Conservation (phyloP, 495 filamentous ascomycete species). For the Aspergillus sparsus region DNA sequence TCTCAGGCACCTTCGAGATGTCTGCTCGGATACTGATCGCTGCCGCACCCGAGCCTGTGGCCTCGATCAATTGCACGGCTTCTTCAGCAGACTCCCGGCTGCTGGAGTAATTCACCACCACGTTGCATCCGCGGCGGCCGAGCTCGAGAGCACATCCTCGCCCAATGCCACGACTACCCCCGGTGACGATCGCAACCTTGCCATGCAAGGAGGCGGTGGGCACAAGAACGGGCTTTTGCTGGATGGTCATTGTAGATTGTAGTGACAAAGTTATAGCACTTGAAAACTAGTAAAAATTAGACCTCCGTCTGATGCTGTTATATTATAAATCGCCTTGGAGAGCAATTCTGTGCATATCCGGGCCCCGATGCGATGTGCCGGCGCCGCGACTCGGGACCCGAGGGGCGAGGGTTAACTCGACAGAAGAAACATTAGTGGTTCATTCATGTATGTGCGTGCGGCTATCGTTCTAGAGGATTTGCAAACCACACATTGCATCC, state of each 20-base stretch:
- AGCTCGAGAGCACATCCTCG: background rate
- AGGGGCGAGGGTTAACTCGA: background rate
- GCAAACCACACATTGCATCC: background rate
- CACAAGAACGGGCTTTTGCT: background rate
- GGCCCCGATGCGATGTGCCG: background rate
- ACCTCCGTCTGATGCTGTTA: no score
- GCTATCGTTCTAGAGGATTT: no score
- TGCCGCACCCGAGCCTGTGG: background rate
- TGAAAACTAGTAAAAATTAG: no score
- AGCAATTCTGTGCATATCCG: background rate
- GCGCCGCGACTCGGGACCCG: background rate
- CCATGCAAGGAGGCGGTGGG: background rate
- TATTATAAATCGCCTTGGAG: no score
- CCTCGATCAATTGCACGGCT: background rate
- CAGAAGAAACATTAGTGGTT: no score
- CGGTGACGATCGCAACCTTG: background rate
- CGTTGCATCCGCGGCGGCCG: constrained; percentile 4
- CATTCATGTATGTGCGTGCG: no score
- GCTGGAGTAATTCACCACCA: background rate
- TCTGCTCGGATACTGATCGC: background rate
- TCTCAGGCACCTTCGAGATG: background rate
- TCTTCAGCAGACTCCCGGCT: background rate
- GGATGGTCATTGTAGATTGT: background rate
- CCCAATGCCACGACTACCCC: background rate
- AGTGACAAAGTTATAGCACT: no score